Percentiles rank a stretch among this genome's conserved stretches.
Conservation (phyloP, 495 filamentous ascomycete species). For the Trypethelium eluteriae region DNA sequence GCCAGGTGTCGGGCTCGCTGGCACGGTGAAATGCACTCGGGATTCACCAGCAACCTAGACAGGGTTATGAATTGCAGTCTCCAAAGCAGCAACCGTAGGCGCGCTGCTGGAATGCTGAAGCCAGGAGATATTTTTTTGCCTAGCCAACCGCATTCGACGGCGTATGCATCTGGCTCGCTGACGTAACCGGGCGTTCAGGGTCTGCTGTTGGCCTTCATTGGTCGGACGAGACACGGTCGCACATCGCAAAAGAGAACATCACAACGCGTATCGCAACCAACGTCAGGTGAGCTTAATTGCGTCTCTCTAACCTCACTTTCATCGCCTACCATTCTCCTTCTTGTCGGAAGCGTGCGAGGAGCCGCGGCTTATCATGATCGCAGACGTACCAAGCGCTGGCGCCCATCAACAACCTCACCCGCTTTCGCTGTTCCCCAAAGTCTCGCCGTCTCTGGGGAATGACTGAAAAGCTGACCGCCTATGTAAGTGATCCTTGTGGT, state of each 20-base stretch:
- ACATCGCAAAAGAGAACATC: conserved; percentile 9
- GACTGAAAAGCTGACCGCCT: conserved; percentile 19
- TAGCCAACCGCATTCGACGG: not conserved
- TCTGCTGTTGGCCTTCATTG: not conserved
- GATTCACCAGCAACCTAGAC: no score
- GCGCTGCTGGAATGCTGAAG: not conserved
- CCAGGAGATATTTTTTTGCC: not conserved
- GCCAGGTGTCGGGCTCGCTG: not conserved
- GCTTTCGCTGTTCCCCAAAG: not conserved
- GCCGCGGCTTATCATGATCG: conserved; percentile 9
- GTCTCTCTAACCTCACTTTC: not conserved
- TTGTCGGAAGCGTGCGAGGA: not conserved
- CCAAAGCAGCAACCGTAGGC: not conserved
- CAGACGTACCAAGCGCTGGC: conserved; percentile 6
- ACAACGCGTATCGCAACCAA: conserved; percentile 5
- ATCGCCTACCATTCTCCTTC: not conserved
- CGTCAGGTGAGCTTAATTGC: not conserved
- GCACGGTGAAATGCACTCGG: no score
- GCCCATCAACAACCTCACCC: conserved; percentile 13
- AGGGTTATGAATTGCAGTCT: not conserved
- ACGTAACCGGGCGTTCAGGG: not conserved
- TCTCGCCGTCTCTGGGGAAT: conserved; percentile 11
- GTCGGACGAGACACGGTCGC: conserved; percentile 3
- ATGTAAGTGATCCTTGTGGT: conserved; percentile 15
- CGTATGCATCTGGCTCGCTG: not conserved